Base-by-base conservation (phyloP, 305 asterid genomes). In the Euphrasia arctica region DNA sequence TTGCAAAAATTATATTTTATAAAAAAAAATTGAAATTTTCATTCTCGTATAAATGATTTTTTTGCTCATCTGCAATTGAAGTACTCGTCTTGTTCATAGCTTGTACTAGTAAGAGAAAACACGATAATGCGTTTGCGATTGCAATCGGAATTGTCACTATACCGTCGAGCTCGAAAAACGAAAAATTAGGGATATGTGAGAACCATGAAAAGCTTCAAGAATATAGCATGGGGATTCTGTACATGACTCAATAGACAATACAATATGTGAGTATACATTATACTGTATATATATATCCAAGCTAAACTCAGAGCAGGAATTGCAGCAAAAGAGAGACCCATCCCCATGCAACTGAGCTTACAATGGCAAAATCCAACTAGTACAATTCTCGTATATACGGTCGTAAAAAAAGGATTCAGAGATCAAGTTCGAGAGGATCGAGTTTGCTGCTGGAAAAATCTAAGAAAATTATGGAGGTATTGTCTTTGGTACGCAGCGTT, bases 401-500 rank as follows among this genome's bases (percentile, higher is more conserved):
- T 41, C 8, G 42, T 54, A 27, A 50, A 61, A n/a, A 63, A 64
- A 57, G 10, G 10, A 18, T 60, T 70, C 77, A 86, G 58, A 75
- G 77, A 74, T 73, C 78, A 58, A 14, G 72, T 80, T 71, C 76
- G 85, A 79, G 72, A 10, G 85, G 74, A 67, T 62, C 10, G 72
- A 70, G 73, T 77, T 75, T 78, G 79, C 70, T 68, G 69, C 43
- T 66, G 72, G 63, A 65, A 76, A 94, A 88, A 73, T 94, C 95
- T 74, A 94, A 74, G 80, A 85, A 90, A 72, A 90, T 81, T 78
- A 94, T 79, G 51, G 96, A 85, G 1, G 98, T 90, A 47, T 94
- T 94, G 63, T 94, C 99, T 77, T 85, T 94, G 0, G 96, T 90
- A n/a, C 98, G 89, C 69, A 73, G 83, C 34, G 82, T 71, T 79